Conservation (phyloP, 2,329 filamentous ascomycete species). For the Magnaporthiopsis incrustans region DNA sequence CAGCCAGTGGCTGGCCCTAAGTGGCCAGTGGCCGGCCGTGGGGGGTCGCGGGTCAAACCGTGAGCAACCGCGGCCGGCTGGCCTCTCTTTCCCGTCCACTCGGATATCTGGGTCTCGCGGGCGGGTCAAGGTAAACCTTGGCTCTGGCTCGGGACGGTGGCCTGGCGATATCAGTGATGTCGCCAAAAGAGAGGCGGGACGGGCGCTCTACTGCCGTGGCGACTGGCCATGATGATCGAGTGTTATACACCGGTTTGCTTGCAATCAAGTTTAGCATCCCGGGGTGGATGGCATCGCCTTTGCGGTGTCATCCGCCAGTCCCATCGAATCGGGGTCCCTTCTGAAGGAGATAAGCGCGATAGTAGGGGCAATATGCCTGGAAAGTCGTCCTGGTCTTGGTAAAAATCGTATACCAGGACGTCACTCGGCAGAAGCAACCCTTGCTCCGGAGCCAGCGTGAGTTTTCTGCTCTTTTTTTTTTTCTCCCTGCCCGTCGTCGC, state of each 20-base stretch:
- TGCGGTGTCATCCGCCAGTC: slow-evolving; percentile 4
- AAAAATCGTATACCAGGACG: background rate
- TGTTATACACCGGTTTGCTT: slow-evolving; percentile 6
- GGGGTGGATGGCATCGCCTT: background rate
- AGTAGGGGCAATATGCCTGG: slow-evolving; percentile 11
- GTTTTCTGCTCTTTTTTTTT: background rate
- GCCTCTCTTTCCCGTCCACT: background rate
- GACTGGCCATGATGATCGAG: slow-evolving; percentile 5
- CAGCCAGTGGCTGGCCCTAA: background rate
- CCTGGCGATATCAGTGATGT: too few species aligned
- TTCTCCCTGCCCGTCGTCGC: background rate
- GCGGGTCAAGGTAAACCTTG: background rate
- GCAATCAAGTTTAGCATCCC: slow-evolving; percentile 2
- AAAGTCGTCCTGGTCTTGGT: background rate
- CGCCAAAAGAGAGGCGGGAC: background rate
- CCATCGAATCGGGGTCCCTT: slow-evolving; percentile 11
- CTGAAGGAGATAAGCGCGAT: slow-evolving; percentile 13
- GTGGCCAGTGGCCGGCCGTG: background rate
- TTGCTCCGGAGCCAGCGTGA: slow-evolving; percentile 12
- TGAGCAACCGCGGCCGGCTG: background rate
- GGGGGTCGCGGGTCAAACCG: background rate
- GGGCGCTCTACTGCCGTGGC: slow-evolving; percentile 5
- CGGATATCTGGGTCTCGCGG: background rate
- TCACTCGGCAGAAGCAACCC: slow-evolving; percentile 9
- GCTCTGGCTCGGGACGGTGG: background rate